Percentiles rank a stretch among this genome's conserved stretches.
phyloP scores from a whole-genome alignment of 1,284 basidiomycete genomes.

The Cerioporus squamosus region DNA sequence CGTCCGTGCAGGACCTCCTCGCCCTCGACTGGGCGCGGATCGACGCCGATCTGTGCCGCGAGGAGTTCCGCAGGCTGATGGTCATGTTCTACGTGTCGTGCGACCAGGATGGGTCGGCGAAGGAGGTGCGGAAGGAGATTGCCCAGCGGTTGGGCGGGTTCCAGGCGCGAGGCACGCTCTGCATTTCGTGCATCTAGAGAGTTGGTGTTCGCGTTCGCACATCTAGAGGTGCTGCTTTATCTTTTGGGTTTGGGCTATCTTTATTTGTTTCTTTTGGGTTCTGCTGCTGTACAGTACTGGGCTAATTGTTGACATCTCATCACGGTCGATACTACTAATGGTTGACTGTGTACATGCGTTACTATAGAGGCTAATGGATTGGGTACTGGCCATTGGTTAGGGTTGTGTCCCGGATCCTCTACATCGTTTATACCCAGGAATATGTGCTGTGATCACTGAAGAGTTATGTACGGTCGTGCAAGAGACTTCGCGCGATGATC shows the following conservation, averaged over 20 bases:
- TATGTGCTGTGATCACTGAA: no score
- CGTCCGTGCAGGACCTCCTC: constrained; percentile 26
- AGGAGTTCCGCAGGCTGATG: constrained; percentile 31
- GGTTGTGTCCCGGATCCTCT: no score
- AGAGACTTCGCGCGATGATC: no score
- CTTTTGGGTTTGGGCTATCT: not conserved
- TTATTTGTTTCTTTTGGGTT: constrained; percentile 3
- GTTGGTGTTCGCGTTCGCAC: not conserved
- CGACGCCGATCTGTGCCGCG: constrained; percentile 29
- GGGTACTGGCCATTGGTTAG: no score
- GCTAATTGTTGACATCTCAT: not conserved
- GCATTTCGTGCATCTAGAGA: constrained; percentile 31
- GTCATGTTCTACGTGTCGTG: constrained; percentile 34
- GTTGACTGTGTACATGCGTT: no score
- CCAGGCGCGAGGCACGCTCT: constrained; percentile 28
- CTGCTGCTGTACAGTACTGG: not conserved
- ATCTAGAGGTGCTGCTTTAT: not conserved
- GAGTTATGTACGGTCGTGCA: no score
- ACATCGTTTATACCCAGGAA: no score
- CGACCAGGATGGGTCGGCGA: constrained; percentile 20
- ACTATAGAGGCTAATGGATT: no score
- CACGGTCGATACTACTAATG: no score
- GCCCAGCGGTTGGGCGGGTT: constrained; percentile 26
- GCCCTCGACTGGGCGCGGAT: constrained; percentile 37
- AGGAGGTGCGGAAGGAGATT: constrained; percentile 28